Percentiles rank a stretch among this genome's conserved stretches.
phyloP scores from a whole-genome alignment of 1,139 yeast genomes.

The Zygosaccharomyces sapae region DNA sequence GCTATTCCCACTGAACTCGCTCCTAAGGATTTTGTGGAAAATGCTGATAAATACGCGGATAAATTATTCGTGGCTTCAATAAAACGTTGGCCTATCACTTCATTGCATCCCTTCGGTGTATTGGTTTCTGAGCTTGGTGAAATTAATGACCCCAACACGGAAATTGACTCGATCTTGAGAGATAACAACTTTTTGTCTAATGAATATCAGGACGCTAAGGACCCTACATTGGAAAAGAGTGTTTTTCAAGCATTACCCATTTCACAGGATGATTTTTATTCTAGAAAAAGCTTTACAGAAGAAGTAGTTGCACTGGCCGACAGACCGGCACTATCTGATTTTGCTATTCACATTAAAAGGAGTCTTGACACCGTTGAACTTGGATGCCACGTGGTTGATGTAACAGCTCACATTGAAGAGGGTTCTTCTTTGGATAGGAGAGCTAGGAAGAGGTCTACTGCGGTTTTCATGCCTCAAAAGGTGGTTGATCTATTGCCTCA shows the following conservation, averaged over 20 bases:
- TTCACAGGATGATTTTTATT: conserved; percentile 37
- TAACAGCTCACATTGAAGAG: conserved; percentile 62
- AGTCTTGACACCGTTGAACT: conserved; percentile 59
- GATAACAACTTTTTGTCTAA: conserved; percentile 91
- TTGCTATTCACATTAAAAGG: conserved; percentile 71
- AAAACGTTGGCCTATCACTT: conserved; percentile 98
- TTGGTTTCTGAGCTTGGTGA: conserved; percentile 81
- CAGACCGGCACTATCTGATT: conserved; percentile 57
- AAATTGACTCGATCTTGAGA: conserved; percentile 82
- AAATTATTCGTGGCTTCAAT: conserved; percentile 90
- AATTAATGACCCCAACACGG: conserved; percentile 72
- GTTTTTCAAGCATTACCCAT: conserved; percentile 29
- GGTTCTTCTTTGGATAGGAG: conserved; percentile 82
- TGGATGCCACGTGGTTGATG: conserved; percentile 70
- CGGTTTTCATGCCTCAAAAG: conserved; percentile 87
- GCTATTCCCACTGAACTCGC: conserved; percentile 99
- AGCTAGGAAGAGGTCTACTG: conserved; percentile 83
- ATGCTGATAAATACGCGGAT: conserved; percentile 76
- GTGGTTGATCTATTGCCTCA: conserved; percentile 65
- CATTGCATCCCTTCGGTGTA: conserved; percentile 96
- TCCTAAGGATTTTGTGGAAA: conserved; percentile 90
- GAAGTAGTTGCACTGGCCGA: conserved; percentile 62
- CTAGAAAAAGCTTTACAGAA: conserved; percentile 55
- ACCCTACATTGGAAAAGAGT: conserved; percentile 34
- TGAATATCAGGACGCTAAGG: conserved; percentile 61